Base-by-base conservation (phyloP, 768 basidiomycete genomes). In the Suillus americanus region DNA sequence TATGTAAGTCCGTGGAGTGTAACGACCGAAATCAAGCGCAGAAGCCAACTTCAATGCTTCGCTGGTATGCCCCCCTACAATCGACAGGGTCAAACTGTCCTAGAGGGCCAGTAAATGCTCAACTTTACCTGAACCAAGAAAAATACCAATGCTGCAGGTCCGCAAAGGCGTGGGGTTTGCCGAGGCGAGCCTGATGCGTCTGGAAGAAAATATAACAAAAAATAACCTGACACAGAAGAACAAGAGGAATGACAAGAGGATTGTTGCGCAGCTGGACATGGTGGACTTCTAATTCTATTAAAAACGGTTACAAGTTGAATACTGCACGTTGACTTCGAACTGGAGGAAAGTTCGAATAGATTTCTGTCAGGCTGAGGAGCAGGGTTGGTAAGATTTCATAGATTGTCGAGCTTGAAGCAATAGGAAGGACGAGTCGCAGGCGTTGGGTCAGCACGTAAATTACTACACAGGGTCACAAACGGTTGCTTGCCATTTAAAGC, bases 41-140 rank as follows among this genome's bases (percentile, higher is more conserved):
- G 89, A 89, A 33, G 92, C 63, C 33, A 98, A 81, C 40, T 83
- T 80, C 67, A 97, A 76, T 50, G 89, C 91, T 80, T 99, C 97
- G 66, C 85, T 88, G 18, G 95, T 97, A 78, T 99, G 97, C 0
- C 97, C 97, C 53, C 97, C 97, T 98, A 72, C 40, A 37, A 59
- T 64, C 43, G 55, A 61, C 62, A 65, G 67, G 61, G 67, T 63
- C 48, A 66, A 51, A 63, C 64, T 23, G 63, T 45, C 33, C 41
- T 60, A 18, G 46, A 63, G 33, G 30, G 25, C 41, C 13, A 56
- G 38, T 61, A 64, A 65, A 54, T 50, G 53, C 23, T n/a, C n/a
- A n/a, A n/a, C n/a, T n/a, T 72, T 71, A 92, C 96, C 96, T 74
- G 97, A 99, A 64, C 97, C 97, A 14, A 99, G 85, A 71, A 98